Evolutionary conservation across 1,284 basidiomycete species (phyloP).

Genomic region (Neonothopanus nambi): DNA sequence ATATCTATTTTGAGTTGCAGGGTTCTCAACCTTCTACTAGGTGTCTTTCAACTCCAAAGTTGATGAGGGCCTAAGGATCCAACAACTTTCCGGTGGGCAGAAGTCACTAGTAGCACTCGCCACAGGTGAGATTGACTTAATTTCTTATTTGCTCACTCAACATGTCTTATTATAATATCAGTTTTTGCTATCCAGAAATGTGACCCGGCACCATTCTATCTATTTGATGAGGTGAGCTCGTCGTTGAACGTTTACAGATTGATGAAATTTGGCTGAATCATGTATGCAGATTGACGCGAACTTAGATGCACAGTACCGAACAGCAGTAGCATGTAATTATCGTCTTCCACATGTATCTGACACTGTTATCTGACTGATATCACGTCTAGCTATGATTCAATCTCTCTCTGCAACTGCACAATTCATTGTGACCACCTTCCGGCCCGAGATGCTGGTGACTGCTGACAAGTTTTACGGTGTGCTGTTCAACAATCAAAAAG

Average conservation of each 20-base stretch:
- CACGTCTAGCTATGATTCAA: conserved; percentile 87
- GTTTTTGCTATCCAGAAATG: conserved; percentile 99
- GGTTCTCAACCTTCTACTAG: conserved; percentile 34
- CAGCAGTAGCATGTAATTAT: conserved; percentile 86
- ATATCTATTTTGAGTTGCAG: no score
- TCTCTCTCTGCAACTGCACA: conserved; percentile 86
- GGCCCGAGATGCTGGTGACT: conserved; percentile 93
- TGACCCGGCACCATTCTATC: conserved; percentile 98
- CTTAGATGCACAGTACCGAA: conserved; percentile 96
- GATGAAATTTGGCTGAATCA: background rate
- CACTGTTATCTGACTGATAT: background rate
- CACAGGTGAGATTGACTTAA: conserved; percentile 57
- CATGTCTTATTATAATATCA: conserved; percentile 25
- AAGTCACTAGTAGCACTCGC: conserved; percentile 97
- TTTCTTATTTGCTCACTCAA: background rate
- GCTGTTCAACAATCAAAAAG: conserved; percentile 95
- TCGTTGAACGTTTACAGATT: background rate
- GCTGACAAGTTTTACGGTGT: conserved; percentile 99
- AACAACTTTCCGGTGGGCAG: conserved; percentile 97
- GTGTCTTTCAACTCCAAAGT: conserved; percentile 99
- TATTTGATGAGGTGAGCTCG: conserved; percentile 88
- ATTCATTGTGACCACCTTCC: conserved; percentile 98
- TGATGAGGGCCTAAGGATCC: conserved; percentile 94
- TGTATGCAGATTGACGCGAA: conserved; percentile 87
- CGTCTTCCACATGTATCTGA: background rate